phyloP scores from a whole-genome alignment of 2,329 filamentous ascomycete species.

The Dichotomopilus funicola region DNA sequence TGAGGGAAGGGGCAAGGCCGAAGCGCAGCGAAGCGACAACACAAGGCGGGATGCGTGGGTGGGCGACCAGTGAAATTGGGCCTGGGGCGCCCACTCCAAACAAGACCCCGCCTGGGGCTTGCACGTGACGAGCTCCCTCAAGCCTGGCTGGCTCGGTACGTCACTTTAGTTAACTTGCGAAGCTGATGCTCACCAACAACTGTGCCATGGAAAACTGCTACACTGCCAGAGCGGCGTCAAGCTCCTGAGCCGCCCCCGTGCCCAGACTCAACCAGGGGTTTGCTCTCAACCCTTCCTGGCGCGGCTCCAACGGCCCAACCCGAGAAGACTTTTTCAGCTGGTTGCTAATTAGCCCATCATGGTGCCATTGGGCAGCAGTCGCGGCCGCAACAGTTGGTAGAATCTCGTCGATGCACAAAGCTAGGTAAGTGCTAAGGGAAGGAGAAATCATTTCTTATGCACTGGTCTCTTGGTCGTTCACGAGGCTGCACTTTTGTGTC shows the following conservation, averaged over 20 bases:
- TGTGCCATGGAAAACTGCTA: background rate
- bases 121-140: constrained; percentile 16
- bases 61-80: constrained; percentile 20
- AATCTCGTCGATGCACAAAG: no score
- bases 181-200: background rate
- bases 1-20: constrained; percentile 27
- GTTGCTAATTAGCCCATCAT: no score
- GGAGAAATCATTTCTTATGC: no score
- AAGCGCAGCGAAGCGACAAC: constrained; percentile 23
- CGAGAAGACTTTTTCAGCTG: background rate
- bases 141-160: constrained; percentile 7
- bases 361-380: constrained; percentile 6
- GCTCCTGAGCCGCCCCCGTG: constrained; percentile 4
- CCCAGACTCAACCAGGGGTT: background rate
- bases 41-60: constrained; percentile 24
- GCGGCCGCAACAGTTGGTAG: no score
- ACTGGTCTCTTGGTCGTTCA: no score
- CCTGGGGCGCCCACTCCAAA: constrained; percentile 18
- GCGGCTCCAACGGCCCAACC: background rate
- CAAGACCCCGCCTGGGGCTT: constrained; percentile 13
- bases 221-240: background rate
- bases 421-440: no score
- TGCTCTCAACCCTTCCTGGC: background rate
- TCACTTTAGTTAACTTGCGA: constrained; percentile 8
- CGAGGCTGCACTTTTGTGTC: no score